phyloP scores from a whole-genome alignment of 495 filamentous ascomycete species.

The Talaromyces ruber region DNA sequence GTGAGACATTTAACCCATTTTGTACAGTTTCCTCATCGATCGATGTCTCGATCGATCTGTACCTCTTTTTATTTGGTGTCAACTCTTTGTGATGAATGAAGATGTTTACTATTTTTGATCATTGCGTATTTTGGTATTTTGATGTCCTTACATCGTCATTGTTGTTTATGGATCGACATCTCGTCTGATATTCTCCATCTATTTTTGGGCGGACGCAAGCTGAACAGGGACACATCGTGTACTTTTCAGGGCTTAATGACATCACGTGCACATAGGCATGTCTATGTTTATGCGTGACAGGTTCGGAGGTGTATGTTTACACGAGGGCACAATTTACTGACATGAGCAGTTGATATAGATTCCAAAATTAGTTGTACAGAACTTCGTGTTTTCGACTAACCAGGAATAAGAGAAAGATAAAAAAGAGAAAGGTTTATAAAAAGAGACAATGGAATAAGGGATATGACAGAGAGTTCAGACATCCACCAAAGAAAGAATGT shows the following conservation, averaged over 20 bases:
- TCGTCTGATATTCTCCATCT: neutral
- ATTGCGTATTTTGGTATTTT: neutral
- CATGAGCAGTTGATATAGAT: neutral
- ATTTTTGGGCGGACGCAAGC: neutral
- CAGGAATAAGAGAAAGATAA: neutral
- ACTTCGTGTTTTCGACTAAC: neutral
- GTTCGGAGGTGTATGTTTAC: neutral
- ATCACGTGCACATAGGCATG: neutral
- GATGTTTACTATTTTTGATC: neutral
- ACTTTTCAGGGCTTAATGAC: neutral
- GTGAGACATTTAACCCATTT: neutral
- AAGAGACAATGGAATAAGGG: neutral
- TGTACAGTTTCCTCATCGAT: neutral
- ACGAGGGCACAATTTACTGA: neutral
- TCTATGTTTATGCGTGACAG: neutral
- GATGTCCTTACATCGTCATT: neutral
- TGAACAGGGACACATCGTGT: neutral
- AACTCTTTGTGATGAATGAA: neutral
- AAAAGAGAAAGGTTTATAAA: neutral
- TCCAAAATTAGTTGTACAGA: neutral
- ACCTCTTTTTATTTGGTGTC: neutral
- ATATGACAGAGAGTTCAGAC: neutral
- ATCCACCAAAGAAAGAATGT: neutral
- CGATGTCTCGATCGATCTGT: neutral
- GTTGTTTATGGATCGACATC: neutral